Conservation (phyloP, 768 basidiomycete genomes). For the Auricularia cornea region DNA sequence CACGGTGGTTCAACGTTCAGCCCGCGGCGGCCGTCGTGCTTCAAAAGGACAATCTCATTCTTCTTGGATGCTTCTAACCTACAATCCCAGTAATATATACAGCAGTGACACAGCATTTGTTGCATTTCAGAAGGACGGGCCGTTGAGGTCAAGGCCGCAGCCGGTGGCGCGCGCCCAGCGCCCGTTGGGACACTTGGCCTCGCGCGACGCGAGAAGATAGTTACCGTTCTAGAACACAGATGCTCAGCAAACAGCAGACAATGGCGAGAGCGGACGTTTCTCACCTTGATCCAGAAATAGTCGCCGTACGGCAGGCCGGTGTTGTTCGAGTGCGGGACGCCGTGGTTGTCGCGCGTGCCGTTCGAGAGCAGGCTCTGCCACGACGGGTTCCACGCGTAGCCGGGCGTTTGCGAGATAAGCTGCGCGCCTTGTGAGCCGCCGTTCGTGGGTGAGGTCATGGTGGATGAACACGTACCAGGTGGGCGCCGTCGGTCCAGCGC, state of each 20-base stretch:
- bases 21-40: too few relatives aligned
- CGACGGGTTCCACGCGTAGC: constrained; percentile 46
- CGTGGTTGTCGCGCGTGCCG: constrained; percentile 52
- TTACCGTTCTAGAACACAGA: background rate
- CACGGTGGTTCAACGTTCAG: too few relatives aligned
- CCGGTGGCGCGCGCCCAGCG: background rate
- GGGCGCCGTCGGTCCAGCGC: background rate
- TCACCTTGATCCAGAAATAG: background rate
- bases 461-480: background rate
- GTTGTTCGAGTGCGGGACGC: constrained; percentile 1
- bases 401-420: constrained; percentile 41
- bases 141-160: background rate
- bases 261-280: background rate
- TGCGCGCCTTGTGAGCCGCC: constrained; percentile 9
- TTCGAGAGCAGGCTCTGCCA: constrained; percentile 62
- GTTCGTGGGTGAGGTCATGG: background rate
- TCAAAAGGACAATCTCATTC: too few relatives aligned
- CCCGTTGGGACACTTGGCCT: background rate
- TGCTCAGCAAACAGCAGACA: background rate
- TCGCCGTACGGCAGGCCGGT: background rate
- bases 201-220: background rate
- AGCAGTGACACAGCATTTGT: too few relatives aligned
- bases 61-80: too few relatives aligned
- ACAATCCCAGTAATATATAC: too few relatives aligned
- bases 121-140: background rate